These are phyloP conservation scores for Thelephora aurantiotincta DNA, from an alignment of 768 basidiomycete species.

Conservation along the genomic window DNA sequence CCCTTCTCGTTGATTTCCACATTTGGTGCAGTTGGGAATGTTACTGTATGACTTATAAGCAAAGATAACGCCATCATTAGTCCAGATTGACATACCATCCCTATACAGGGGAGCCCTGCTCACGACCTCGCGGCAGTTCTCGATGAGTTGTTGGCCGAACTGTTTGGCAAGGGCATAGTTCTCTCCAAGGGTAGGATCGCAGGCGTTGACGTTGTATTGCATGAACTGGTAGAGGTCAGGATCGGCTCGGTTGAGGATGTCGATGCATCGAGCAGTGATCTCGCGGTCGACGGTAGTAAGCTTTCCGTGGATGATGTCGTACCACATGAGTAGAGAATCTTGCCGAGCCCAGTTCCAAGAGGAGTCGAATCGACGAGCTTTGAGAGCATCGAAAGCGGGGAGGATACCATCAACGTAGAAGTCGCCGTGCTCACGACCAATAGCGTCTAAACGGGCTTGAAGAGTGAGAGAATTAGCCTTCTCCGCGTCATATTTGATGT, in stretches of 20 bases:
- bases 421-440: slow-evolving; percentile 87
- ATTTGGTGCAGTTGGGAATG: slow-evolving; percentile 95
- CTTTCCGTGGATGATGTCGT: slow-evolving; percentile 94
- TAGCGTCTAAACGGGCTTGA: slow-evolving; percentile 79
- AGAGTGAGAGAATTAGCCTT: slow-evolving; percentile 58
- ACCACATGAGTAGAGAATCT: slow-evolving; percentile 92
- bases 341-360: slow-evolving; percentile 99
- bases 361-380: slow-evolving; percentile 96
- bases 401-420: slow-evolving; percentile 89
- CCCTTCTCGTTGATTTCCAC: slow-evolving; percentile 91
- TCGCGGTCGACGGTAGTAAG: slow-evolving; percentile 91
- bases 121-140: slow-evolving; percentile 82
- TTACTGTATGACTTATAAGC: slow-evolving; percentile 35
- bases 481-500: slow-evolving; percentile 78
- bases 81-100: slow-evolving; percentile 50
- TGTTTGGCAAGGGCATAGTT: slow-evolving; percentile 94
- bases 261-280: slow-evolving; percentile 93
- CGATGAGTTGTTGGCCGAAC: slow-evolving; percentile 89
- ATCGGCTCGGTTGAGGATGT: slow-evolving; percentile 95
- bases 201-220: slow-evolving; percentile 87
- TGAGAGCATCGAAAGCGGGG: slow-evolving; percentile 86
- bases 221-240: slow-evolving; percentile 85
- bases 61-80: not conserved
- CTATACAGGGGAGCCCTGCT: slow-evolving; percentile 84
- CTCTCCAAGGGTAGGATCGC: slow-evolving; percentile 70